Base-by-base conservation (phyloP, 2,329 filamentous ascomycete genomes). In the Onygena corvina region DNA sequence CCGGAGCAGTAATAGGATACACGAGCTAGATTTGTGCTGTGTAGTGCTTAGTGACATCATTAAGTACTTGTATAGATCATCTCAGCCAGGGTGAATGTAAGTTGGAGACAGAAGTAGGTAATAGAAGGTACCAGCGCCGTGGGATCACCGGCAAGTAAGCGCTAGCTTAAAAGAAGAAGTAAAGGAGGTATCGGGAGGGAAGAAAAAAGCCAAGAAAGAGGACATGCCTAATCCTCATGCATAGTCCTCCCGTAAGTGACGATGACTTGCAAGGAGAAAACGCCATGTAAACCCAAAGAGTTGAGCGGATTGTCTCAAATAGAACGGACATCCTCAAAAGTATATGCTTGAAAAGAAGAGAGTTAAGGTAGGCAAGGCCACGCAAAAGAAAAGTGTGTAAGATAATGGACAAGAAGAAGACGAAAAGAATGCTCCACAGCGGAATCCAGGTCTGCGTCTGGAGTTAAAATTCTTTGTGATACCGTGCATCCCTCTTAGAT, bases 271-370 rank as follows among this genome's bases (percentile, higher is more conserved):
- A 30, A 30, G 3, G n/a, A 33, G 30, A 31, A 46, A 21, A 46
- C 25, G 42, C 25, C 25, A 30, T n/a, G 18, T 14, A 33, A 46
- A 21, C 25, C 42, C 25, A 46, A 33, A 29, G 16, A 46, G 25
- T 5, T 30, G 25, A 12, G 42, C 20, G 18, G 25, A 46, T 9
- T 16, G n/a, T 30, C 25, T 16, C n/a, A 46, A 14, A 46, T 25
- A 30, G n/a, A 45, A 30, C n/a, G 31, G 42, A 30, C 25, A 12
- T 33, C 29, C 42, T 46, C 12, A 46, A 33, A 40, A 25, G 36
- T 40, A 40, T 40, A 21, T 40, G 36, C 36, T 40, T 9, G 36
- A n/a, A 36, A 36, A 33, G 14, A 9, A 33, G 14, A 33, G 21
- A 11, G 9, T 44, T 18, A 30, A 46, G 25, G 42, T 30, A 18